These are phyloP conservation scores for Helicosporidium sp. DNA, from an alignment of 139 green algal genomes.

Conservation along the genomic window DNA sequence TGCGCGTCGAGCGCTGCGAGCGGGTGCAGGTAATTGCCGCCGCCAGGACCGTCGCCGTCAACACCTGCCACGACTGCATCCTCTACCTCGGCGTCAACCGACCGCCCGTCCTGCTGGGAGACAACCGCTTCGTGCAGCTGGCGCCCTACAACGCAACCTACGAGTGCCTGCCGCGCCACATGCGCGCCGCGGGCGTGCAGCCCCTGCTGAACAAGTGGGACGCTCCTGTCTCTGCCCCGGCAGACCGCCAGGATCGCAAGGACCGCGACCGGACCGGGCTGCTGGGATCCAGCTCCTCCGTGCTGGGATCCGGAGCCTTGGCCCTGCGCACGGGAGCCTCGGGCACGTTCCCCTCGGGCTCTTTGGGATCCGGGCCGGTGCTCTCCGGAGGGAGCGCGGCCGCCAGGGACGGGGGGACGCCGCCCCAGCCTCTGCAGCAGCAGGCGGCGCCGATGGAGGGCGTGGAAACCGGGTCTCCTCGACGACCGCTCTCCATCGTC, in stretches of 20 bases:
- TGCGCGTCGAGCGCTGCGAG: constrained; percentile 65
- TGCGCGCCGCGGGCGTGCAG: constrained; percentile 33
- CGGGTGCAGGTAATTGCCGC: constrained; percentile 43
- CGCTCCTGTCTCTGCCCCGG: constrained; percentile 30
- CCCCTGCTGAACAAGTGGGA: constrained; percentile 42
- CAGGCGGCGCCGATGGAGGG: neutral
- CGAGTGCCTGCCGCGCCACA: constrained; percentile 39
- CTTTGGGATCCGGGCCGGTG: neutral
- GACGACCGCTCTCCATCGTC: neutral
- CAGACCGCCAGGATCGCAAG: constrained; percentile 10
- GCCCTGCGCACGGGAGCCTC: neutral
- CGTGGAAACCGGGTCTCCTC: neutral
- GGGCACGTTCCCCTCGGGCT: neutral
- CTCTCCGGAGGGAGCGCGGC: neutral
- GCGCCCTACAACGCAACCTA: constrained; percentile 66
- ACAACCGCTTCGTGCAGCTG: constrained; percentile 61
- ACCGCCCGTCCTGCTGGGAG: constrained; percentile 45
- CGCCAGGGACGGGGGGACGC: neutral
- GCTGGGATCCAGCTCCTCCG: neutral
- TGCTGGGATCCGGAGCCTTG: neutral
- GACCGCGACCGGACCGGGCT: too few relatives aligned
- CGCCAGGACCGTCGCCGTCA: constrained; percentile 27
- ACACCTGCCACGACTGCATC: constrained; percentile 62
- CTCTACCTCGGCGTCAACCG: constrained; percentile 54
- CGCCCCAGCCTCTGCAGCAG: neutral